Conservation (phyloP, 1,139 yeast species). For the Scheffersomyces insectosa region DNA sequence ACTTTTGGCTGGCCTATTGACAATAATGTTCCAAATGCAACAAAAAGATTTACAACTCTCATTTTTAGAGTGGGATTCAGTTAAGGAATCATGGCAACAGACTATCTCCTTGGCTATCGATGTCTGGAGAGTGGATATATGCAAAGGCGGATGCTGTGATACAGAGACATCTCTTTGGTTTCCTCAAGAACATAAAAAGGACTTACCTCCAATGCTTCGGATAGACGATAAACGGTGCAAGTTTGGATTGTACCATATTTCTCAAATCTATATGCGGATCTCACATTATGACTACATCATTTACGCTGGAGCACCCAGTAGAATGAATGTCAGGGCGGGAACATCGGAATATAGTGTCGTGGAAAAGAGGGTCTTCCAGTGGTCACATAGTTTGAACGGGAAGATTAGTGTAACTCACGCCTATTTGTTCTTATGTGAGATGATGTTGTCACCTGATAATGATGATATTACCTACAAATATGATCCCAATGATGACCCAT, state of each 20-base stretch:
- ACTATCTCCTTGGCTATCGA: conserved; percentile 62
- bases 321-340: conserved; percentile 14
- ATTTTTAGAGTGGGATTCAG: conserved; percentile 31
- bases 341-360: conserved; percentile 11
- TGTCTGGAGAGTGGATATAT: conserved; percentile 50
- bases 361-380: conserved; percentile 9
- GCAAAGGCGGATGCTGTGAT: conserved; percentile 33
- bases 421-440: conserved; percentile 14
- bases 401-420: conserved; percentile 12
- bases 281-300: conserved; percentile 15
- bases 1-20: conserved; percentile 65
- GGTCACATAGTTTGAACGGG: conserved; percentile 11
- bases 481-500: conserved; percentile 53
- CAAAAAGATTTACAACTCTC: conserved; percentile 62
- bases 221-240: conserved; percentile 46
- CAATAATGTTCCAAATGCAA: conserved; percentile 71
- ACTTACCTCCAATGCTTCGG: conserved; percentile 23
- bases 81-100: conserved; percentile 60
- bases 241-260: conserved; percentile 24
- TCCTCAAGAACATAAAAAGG: conserved; percentile 9
- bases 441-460: conserved; percentile 15
- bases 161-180: conserved; percentile 21
- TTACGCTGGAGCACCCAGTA: conserved; percentile 15
- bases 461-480: conserved; percentile 33
- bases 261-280: conserved; percentile 14